phyloP scores from a whole-genome alignment of 1,284 basidiomycete species.

The Cutaneotrichosporon daszewskae region DNA sequence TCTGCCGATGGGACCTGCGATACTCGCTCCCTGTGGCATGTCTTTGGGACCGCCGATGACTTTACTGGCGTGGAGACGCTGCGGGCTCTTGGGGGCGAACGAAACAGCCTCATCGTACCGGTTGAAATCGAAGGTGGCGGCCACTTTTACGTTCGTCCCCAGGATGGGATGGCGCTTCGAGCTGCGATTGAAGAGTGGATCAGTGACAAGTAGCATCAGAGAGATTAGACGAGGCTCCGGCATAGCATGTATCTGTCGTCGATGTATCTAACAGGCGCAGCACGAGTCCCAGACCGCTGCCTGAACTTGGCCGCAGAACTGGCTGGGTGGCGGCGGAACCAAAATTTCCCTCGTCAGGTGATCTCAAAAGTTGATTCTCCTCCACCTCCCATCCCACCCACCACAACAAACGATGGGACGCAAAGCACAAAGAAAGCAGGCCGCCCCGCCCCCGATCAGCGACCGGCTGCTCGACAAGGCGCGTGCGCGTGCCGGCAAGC shows the following conservation, averaged over 20 bases:
- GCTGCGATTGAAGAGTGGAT: slow-evolving; percentile 25
- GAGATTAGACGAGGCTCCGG: no score
- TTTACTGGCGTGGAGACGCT: slow-evolving; percentile 28
- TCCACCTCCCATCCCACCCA: background rate
- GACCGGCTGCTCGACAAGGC: no score
- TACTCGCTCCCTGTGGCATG: slow-evolving; percentile 15
- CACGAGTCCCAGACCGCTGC: no score
- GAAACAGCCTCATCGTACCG: slow-evolving; percentile 5
- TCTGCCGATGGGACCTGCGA: no score
- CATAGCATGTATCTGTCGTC: no score
- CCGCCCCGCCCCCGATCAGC: slow-evolving; percentile 61
- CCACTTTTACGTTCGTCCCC: slow-evolving; percentile 30
- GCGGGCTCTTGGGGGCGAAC: slow-evolving; percentile 10
- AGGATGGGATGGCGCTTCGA: slow-evolving; percentile 19
- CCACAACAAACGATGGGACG: slow-evolving; percentile 59
- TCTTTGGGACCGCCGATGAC: slow-evolving; percentile 33
- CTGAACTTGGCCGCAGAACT: no score
- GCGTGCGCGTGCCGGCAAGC: slow-evolving; percentile 9
- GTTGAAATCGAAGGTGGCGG: slow-evolving; percentile 31
- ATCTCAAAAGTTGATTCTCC: no score
- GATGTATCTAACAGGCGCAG: no score
- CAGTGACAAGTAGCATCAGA: no score
- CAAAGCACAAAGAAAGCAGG: slow-evolving; percentile 86
- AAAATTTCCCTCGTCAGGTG: no score
- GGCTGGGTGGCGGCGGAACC: no score